Evolutionary conservation across 345 rosid species (phyloP).

Genomic region (Citrus hindsii): DNA sequence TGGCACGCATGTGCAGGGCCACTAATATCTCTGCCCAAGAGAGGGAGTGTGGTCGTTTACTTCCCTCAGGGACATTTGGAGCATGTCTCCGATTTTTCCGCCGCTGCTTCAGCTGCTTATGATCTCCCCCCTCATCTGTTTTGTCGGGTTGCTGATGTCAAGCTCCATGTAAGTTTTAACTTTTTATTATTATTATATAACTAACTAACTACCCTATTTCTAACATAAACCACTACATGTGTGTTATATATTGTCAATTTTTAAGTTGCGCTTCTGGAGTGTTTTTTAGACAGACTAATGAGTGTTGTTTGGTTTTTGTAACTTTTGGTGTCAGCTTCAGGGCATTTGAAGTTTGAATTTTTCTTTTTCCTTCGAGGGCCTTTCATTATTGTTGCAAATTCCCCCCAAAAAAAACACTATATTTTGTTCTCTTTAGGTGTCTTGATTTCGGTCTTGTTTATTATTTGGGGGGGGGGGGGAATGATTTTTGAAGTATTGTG

Average conservation of each 20-base stretch:
- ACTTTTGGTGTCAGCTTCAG: neutral
- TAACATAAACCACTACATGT: too few relatives aligned
- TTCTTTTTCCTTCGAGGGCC: neutral
- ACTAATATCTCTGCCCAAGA: slow-evolving; percentile 79
- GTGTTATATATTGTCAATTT: neutral
- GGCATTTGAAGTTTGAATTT: neutral
- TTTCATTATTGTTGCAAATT: neutral
- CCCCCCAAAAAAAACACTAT: too few relatives aligned
- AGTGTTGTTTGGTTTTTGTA: neutral
- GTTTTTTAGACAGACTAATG: neutral
- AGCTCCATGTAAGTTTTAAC: slow-evolving; percentile 68
- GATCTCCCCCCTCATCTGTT: slow-evolving; percentile 73
- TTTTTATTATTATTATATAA: neutral
- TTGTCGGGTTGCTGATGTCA: slow-evolving; percentile 92
- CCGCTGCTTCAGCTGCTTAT: slow-evolving; percentile 53
- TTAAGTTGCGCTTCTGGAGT: neutral
- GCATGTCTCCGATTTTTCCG: slow-evolving; percentile 65
- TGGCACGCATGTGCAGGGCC: slow-evolving; percentile 99
- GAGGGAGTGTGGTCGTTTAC: slow-evolving; percentile 77
- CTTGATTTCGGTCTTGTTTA: slow-evolving; percentile 12
- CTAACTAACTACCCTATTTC: neutral
- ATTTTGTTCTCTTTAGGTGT: neutral
- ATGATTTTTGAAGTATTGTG: neutral
- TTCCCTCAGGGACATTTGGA: slow-evolving; percentile 96
- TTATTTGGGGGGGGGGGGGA: neutral